These are phyloP conservation scores for Pyronema domesticum DNA, from an alignment of 495 filamentous ascomycete genomes.

Conservation along the genomic window DNA sequence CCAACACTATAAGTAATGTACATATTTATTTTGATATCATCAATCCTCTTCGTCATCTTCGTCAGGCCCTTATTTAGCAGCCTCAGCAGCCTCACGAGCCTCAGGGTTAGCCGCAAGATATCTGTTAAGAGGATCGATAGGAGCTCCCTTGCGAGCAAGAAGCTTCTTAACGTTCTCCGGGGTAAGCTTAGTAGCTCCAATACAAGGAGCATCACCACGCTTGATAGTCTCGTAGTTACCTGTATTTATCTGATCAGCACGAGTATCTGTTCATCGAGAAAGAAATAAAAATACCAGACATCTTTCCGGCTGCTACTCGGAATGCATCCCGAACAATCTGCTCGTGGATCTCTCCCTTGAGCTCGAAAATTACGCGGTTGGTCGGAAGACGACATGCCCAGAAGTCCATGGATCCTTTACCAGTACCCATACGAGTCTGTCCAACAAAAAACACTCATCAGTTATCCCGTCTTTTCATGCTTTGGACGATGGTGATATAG, in stretches of 20 bases:
- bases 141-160: conserved; percentile 10
- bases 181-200: conserved; percentile 77
- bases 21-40: too few relatives aligned
- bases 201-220: conserved; percentile 77
- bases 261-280: not conserved
- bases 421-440: conserved; percentile 87
- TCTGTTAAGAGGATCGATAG: not conserved
- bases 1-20: too few relatives aligned
- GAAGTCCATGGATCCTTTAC: conserved; percentile 92
- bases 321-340: conserved; percentile 88
- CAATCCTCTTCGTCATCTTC: too few relatives aligned
- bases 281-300: conserved; percentile 52
- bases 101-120: not conserved
- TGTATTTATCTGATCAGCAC: conserved; percentile 21
- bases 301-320: conserved; percentile 80
- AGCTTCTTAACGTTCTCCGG: conserved; percentile 19
- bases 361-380: conserved; percentile 75
- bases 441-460: too few relatives aligned
- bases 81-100: too few relatives aligned
- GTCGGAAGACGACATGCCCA: conserved; percentile 81
- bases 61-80: too few relatives aligned
- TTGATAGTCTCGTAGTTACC: conserved; percentile 86
- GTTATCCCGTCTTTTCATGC: not conserved
- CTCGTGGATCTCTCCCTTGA: conserved; percentile 84
- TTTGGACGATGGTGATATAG: not conserved